Base-by-base conservation (phyloP, 2,329 filamentous ascomycete genomes). In the Cercospora citrullina region DNA sequence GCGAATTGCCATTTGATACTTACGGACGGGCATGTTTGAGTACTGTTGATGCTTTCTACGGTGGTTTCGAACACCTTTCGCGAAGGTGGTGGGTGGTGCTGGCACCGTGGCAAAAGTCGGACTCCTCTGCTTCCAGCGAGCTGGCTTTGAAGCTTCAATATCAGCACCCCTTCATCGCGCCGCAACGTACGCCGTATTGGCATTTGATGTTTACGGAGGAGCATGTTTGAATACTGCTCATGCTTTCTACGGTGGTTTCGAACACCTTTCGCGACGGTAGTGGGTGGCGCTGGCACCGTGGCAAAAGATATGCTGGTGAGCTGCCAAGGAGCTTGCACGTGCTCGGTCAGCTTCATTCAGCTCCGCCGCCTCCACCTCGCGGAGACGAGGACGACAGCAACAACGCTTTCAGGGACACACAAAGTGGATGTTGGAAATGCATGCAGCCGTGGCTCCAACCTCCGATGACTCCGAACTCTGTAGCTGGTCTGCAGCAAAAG, bases 361-460 rank as follows among this genome's bases (percentile, higher is more conserved):
- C 53, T 58, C 26, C 53, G 53, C 26, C 21, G 10, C 21, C 28
- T 45, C 51, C 48, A 63, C 64, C 28, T 42, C n/a, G n/a, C 59
- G 42, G 5, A 6, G 33, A 63, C 59, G 16, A 18, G 30, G n/a
- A 51, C 18, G 30, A 28, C 26, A 14, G 30, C 53, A 33, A 58
- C 28, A 30, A 7, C 53, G 53, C 26, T 30, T 14, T 9, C 26
- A 33, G 9, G 23, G 18, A 23, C 61, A 12, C 31, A 23, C 18
- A 55, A 64, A 64, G 65, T 67, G 36, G 55, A 64, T 67, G 61
- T 61, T 57, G 42, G 30, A 60, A 61, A 59, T 64, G 65, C 60
- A 64, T 60, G 33, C 28, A 42, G 12, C 36, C 53, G 36, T 60
- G 31, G 28, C 60, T 64, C 53, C 36, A 67, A 60, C 42, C 61